Conservation (phyloP, 2,329 filamentous ascomycete species). For the Pochonia chlamydosporia region DNA sequence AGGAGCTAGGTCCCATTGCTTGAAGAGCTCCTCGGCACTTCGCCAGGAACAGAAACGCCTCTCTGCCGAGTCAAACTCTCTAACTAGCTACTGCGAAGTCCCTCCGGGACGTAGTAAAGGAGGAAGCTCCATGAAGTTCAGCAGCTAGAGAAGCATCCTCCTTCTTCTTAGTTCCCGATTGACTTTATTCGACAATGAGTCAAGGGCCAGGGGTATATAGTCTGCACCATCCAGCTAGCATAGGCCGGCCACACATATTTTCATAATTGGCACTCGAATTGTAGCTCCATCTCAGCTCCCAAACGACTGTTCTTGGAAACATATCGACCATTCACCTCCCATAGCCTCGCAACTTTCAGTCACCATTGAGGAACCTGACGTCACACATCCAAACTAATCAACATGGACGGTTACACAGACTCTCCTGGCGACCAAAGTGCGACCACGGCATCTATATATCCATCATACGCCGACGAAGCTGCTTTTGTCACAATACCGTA, state of each 20-base stretch:
- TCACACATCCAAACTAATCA: not conserved
- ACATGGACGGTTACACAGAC: not conserved
- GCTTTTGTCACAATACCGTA: not conserved
- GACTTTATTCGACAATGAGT: not conserved
- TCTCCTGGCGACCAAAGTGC: not conserved
- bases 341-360: not conserved
- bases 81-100: not conserved
- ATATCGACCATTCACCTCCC: too few species aligned
- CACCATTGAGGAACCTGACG: not conserved
- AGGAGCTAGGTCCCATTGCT: not conserved
- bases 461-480: too few species aligned
- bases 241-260: too few species aligned
- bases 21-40: not conserved
- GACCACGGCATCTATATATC: too few species aligned
- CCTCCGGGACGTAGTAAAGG: not conserved
- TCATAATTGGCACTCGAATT: too few species aligned
- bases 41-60: not conserved
- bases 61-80: not conserved
- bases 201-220: not conserved
- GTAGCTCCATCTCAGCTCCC: too few species aligned
- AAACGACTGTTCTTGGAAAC: not conserved
- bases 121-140: not conserved
- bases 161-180: not conserved
- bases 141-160: not conserved
- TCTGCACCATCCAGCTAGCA: not conserved